Evolutionary conservation across 768 basidiomycete species (phyloP).

Genomic region (Macrolepiota dolichaula): DNA sequence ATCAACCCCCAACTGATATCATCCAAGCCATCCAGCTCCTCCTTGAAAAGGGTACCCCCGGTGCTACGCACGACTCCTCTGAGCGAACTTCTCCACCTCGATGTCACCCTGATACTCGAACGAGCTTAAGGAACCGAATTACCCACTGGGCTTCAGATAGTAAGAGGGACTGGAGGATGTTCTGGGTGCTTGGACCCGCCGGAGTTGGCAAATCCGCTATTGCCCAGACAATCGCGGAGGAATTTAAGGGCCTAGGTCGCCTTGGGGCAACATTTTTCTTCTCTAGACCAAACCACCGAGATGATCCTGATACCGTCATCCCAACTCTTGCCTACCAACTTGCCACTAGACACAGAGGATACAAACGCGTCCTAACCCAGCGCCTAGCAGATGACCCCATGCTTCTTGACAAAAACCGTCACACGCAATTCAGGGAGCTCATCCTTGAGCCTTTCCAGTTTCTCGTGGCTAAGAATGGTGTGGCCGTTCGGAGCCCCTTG

Average conservation of each 20-base stretch:
- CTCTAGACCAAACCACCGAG: no score
- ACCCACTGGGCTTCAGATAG: constrained; percentile 9
- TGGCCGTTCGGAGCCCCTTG: background rate
- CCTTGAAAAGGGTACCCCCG: background rate
- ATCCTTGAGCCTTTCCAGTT: constrained; percentile 7
- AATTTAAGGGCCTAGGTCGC: background rate
- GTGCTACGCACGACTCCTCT: constrained; percentile 11
- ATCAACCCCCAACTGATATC: background rate
- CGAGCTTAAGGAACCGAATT: constrained; percentile 7
- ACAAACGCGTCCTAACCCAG: background rate
- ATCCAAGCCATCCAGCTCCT: background rate
- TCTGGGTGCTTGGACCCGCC: constrained; percentile 20
- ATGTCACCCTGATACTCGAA: constrained; percentile 16
- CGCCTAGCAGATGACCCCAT: constrained; percentile 9
- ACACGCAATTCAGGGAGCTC: constrained; percentile 10
- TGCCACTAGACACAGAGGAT: no score
- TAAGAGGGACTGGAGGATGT: background rate
- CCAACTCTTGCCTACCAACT: constrained; percentile 17
- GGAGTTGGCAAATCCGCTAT: no score
- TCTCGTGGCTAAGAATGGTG: background rate
- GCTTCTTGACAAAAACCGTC: background rate
- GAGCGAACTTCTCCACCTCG: constrained; percentile 13
- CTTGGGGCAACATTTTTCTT: constrained; percentile 17
- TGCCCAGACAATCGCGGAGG: constrained; percentile 14
- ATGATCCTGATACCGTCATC: constrained; percentile 1